phyloP scores from a whole-genome alignment of 768 basidiomycete genomes.

The Tremella fuciformis region DNA sequence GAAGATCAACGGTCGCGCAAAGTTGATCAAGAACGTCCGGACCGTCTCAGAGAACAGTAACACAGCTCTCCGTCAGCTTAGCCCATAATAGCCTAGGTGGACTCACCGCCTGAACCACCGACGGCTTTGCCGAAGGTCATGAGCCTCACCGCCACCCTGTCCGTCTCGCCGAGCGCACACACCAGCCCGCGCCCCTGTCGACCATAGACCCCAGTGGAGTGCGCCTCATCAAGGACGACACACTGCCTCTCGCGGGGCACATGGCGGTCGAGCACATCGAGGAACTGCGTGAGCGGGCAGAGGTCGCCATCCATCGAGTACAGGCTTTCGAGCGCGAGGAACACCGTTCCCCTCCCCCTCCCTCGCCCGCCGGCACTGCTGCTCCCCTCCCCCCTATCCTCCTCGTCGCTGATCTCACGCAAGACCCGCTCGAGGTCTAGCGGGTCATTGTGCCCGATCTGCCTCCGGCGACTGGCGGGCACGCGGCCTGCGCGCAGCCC shows the following conservation, averaged over 20 bases:
- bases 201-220: conserved; percentile 87
- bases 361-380: background rate
- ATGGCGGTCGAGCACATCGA: conserved; percentile 59
- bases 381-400: background rate
- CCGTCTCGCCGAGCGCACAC: conserved; percentile 62
- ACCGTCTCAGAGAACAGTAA: conserved; percentile 69
- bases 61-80: conserved; percentile 60
- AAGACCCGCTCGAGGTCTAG: conserved; percentile 57
- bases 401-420: conserved; percentile 46
- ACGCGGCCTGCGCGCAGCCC: conserved; percentile 68
- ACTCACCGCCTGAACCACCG: conserved; percentile 77
- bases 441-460: conserved; percentile 73
- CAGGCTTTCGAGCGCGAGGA: conserved; percentile 80
- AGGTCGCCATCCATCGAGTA: conserved; percentile 98
- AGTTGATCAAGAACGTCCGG: conserved; percentile 83
- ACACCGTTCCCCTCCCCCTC: conserved; percentile 53
- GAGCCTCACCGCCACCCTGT: conserved; percentile 69
- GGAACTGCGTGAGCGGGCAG: conserved; percentile 67
- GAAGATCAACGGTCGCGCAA: conserved; percentile 85
- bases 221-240: conserved; percentile 86
- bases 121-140: conserved; percentile 94
- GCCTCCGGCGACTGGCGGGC: conserved; percentile 51
- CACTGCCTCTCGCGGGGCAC: conserved; percentile 64
- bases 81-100: background rate
- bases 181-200: conserved; percentile 72